Evolutionary conservation across 2,329 filamentous ascomycete species (phyloP), one percentile per base, ranked within the genome.

Genomic region (Ceratocystis cubensis): DNA sequence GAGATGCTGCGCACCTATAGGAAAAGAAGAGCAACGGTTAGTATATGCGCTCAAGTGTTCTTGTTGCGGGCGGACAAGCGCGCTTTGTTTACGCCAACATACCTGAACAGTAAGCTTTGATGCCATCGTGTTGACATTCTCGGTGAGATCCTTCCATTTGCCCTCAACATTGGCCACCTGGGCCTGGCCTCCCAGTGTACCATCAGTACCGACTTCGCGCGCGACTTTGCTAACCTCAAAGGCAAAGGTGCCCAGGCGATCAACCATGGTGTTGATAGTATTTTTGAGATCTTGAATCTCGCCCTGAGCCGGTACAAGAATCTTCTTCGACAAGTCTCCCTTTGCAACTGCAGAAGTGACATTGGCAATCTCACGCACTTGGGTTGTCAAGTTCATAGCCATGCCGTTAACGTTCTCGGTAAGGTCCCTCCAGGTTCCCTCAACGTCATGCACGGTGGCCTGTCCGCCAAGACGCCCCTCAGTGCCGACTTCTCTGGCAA

Each of bases 261-360:
- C 93, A 74, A 97, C 94, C 93, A 97, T 97, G 73, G 89, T 95
- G 76, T 97, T 97, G 79, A 97, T 97, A 6, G 93, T 99, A 73
- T 92, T 91, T 78, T 99, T 99, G 69, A 99, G 80, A 74, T 96
- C 90, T 64, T 95, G 78, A 71, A 99, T 97, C 78, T 99, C 94
- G 73, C 93, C 93, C 75, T 91, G 86, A 65, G 91, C 94, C 71
- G 95, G 91, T 70, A 96, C 91, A 69, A 91, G 88, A 73, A 99
- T 96, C 80, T 96, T 97, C 78, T 94, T 91, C 69, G 90, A 96
- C 69, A 99, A 80, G 76, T 99, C 93, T 73, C 93, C 93, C 75
- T 88, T 89, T 64, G 93, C 93, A 69, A 99, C 93, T 68, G 93
- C 93, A 1, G 92, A 96, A 2, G 93, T 97, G 68, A 99, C 94